A percentile compares a stretch with the other conserved stretches of the same genome.
phyloP scores from a whole-genome alignment of 2,329 filamentous ascomycete species.

The Talaromyces islandicus region DNA sequence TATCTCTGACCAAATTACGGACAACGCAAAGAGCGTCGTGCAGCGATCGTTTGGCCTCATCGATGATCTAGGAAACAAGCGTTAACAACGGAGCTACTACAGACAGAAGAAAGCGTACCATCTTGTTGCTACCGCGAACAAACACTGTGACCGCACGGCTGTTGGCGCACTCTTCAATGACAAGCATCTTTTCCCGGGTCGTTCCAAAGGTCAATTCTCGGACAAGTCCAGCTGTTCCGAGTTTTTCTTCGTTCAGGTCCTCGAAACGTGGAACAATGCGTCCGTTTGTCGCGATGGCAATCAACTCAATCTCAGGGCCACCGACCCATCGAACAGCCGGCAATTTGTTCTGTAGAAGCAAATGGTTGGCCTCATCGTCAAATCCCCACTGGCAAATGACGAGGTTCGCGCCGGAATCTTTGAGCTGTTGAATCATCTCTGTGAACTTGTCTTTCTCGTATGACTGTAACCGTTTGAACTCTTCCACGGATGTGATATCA shows the following conservation, averaged over 20 bases:
- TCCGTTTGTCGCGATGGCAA: constrained; percentile 97
- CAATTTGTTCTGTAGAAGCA: constrained; percentile 90
- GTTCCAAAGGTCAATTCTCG: constrained; percentile 96
- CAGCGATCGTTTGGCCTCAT: constrained; percentile 94
- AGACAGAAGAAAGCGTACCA: constrained; percentile 52
- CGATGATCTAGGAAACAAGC: constrained; percentile 67
- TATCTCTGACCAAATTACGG: constrained; percentile 90
- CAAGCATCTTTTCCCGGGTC: constrained; percentile 97
- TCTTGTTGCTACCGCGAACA: constrained; percentile 97
- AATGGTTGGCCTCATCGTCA: constrained; percentile 96
- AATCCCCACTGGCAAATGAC: constrained; percentile 99
- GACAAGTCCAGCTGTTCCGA: constrained; percentile 83
- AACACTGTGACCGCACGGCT: constrained; percentile 94
- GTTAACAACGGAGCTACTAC: not conserved
- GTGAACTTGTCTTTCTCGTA: constrained; percentile 96
- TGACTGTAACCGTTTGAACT: constrained; percentile 95
- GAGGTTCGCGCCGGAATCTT: constrained; percentile 92
- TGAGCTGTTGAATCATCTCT: constrained; percentile 98
- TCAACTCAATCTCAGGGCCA: constrained; percentile 95
- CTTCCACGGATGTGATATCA: constrained; percentile 92
- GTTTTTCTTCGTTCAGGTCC: constrained; percentile 83
- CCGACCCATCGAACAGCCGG: constrained; percentile 97
- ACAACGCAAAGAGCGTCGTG: constrained; percentile 98
- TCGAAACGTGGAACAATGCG: constrained; percentile 97
- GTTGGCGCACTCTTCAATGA: constrained; percentile 99